Conservation (phyloP, 257 asterid genomes). For the Fraxinus americana region DNA sequence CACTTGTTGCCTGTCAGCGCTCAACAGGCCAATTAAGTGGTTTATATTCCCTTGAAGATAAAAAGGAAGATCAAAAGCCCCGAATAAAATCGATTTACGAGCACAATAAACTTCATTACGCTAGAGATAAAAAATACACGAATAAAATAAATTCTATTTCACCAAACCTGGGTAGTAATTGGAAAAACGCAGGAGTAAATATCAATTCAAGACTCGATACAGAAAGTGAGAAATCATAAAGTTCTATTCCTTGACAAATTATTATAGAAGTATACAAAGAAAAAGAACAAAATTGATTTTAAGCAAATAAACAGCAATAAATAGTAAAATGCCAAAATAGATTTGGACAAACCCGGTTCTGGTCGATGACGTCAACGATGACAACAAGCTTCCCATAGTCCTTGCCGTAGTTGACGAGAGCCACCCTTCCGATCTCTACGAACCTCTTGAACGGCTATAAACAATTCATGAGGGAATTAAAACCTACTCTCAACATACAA, state of each 20-base stretch:
- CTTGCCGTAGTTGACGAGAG: conserved; percentile 70
- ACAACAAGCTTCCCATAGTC: conserved; percentile 72
- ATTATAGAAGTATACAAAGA: neutral
- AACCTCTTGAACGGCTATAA: conserved; percentile 75
- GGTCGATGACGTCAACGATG: conserved; percentile 68
- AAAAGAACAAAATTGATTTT: too few species aligned
- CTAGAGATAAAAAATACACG: neutral
- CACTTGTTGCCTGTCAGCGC: too few species aligned
- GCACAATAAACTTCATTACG: neutral
- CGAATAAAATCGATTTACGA: neutral
- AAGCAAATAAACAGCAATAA: neutral
- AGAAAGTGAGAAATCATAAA: neutral
- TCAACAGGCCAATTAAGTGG: too few species aligned
- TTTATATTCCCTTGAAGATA: neutral
- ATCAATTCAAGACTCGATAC: neutral
- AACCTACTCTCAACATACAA: too few species aligned
- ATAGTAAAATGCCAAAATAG: neutral
- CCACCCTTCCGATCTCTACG: conserved; percentile 80
- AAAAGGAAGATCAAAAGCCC: neutral
- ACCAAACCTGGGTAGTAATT: neutral
- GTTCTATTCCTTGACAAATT: neutral
- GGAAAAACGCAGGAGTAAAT: neutral
- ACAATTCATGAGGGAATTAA: too few species aligned
- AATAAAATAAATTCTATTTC: neutral
- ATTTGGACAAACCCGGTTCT: conserved; percentile 46